Conservation (phyloP, 2,329 filamentous ascomycete genomes). For the Aspergillus pseudoglaucus region DNA sequence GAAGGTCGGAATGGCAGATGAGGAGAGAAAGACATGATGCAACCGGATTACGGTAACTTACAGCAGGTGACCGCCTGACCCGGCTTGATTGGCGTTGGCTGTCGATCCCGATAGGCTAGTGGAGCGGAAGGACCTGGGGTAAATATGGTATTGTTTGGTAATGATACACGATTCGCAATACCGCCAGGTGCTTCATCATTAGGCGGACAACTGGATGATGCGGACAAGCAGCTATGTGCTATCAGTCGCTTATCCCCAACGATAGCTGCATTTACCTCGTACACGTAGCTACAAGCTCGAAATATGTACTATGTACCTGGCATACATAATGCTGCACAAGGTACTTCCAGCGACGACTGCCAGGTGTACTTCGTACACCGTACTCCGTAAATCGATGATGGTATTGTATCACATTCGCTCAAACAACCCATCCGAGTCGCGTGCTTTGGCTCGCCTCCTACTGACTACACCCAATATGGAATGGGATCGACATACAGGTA, state of each 20-base stretch:
- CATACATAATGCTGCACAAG: neutral
- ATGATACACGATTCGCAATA: neutral
- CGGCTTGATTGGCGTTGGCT: conserved; percentile 11
- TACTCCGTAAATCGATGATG: neutral
- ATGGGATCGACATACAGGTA: neutral
- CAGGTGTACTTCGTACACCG: neutral
- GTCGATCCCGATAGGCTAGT: conserved; percentile 20
- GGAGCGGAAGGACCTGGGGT: conserved; percentile 12
- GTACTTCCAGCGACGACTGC: neutral
- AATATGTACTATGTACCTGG: neutral
- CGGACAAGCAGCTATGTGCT: neutral
- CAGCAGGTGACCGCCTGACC: conserved; percentile 15
- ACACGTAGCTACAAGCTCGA: neutral
- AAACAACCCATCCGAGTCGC: neutral
- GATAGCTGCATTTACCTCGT: neutral
- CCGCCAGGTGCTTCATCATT: neutral
- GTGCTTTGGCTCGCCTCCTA: neutral
- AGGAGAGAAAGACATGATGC: conserved; percentile 28
- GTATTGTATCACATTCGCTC: neutral
- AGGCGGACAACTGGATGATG: neutral
- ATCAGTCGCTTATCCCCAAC: neutral
- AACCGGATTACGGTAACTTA: conserved; percentile 24
- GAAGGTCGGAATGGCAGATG: conserved; percentile 19
- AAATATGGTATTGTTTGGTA: conserved; percentile 7
- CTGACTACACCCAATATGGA: neutral